A percentile compares a stretch with the other conserved stretches of the same genome.
These are phyloP conservation scores for Gossypium mustelinum DNA, from an alignment of 345 rosid species.

Conservation along the genomic window DNA sequence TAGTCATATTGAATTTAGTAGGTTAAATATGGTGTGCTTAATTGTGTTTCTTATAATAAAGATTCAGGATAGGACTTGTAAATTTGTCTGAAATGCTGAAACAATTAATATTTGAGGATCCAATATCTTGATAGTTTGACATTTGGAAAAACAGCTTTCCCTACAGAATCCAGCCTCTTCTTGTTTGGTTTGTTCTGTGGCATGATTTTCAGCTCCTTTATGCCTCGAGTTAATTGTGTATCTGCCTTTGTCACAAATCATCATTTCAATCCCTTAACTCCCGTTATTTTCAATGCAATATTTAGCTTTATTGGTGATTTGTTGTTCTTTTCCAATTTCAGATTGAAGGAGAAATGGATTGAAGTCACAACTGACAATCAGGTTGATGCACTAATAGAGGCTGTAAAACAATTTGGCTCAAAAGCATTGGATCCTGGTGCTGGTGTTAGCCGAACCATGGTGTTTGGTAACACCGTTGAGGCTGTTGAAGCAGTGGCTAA, in stretches of 20 bases:
- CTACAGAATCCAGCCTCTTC: not conserved
- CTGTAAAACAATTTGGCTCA: slow-evolving; percentile 45
- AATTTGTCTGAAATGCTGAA: not conserved
- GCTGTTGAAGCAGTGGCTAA: slow-evolving; percentile 83
- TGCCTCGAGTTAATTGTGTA: not conserved
- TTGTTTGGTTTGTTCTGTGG: slow-evolving; percentile 1
- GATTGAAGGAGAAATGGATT: slow-evolving; percentile 80
- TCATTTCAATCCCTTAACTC: not conserved
- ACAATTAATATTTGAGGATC: not conserved
- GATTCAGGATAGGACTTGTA: not conserved
- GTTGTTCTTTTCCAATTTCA: slow-evolving; percentile 24
- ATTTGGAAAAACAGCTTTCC: not conserved
- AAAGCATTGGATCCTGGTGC: slow-evolving; percentile 22
- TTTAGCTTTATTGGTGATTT: not conserved
- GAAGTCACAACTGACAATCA: slow-evolving; percentile 81
- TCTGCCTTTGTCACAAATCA: not conserved
- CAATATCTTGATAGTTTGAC: slow-evolving; percentile 2
- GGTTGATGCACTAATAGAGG: slow-evolving; percentile 78
- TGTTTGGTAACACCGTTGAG: slow-evolving; percentile 89
- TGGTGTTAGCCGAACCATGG: slow-evolving; percentile 67
- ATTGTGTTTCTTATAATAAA: not conserved
- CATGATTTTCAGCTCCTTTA: not conserved
- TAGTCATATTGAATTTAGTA: not conserved
- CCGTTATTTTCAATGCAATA: not conserved
- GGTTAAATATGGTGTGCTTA: not conserved